Percentiles rank a stretch among this genome's conserved stretches.
Evolutionary conservation across 2,329 filamentous ascomycete species (phyloP).

Genomic region (Penicillium sclerotiorum): DNA sequence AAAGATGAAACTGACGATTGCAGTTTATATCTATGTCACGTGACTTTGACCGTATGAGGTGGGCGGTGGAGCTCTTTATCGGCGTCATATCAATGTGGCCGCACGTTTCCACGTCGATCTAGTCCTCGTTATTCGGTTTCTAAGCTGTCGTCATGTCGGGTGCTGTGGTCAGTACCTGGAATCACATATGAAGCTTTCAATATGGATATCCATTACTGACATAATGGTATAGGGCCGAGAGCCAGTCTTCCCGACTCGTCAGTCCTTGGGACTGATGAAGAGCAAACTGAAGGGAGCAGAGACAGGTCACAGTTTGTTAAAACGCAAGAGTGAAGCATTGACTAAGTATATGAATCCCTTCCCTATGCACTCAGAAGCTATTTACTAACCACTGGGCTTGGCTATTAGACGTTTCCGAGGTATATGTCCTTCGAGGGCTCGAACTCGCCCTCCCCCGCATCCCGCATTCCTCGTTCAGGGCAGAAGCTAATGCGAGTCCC

Average conservation of each 20-base stretch:
- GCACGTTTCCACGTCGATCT: conserved; percentile 15
- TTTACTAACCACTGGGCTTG: conserved; percentile 24
- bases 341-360: conserved; percentile 75
- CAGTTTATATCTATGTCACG: conserved; percentile 31
- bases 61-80: conserved; percentile 30
- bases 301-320: conserved; percentile 89
- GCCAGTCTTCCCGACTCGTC: conserved; percentile 94
- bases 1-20: conserved; percentile 24
- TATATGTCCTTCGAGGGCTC: conserved; percentile 45
- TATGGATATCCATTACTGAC: conserved; percentile 5
- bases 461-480: conserved; percentile 2
- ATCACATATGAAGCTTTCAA: conserved; percentile 3
- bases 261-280: conserved; percentile 97
- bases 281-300: conserved; percentile 93
- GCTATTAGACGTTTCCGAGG: conserved; percentile 78
- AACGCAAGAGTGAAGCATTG: conserved; percentile 96
- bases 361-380: not conserved
- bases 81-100: conserved; percentile 35
- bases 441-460: conserved; percentile 24
- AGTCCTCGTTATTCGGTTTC: conserved; percentile 13
- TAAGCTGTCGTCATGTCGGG: conserved; percentile 31
- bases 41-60: conserved; percentile 23
- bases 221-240: conserved; percentile 73
- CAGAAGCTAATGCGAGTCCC: conserved; percentile 28
- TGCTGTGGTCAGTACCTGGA: conserved; percentile 37